phyloP scores from a whole-genome alignment of 805 yeast species.

The Starmerella floricola region DNA sequence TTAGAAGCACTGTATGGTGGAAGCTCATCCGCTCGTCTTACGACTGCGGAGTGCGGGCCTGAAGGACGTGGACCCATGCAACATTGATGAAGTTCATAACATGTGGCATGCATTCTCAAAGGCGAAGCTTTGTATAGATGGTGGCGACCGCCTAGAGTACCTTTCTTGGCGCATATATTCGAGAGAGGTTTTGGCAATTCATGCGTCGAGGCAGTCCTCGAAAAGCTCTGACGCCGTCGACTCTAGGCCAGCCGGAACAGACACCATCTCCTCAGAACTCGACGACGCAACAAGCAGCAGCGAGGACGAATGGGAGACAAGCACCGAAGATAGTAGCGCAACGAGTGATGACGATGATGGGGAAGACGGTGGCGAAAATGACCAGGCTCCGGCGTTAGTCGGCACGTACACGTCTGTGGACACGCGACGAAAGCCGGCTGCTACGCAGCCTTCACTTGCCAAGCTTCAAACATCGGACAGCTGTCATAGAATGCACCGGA shows the following conservation, averaged over 20 bases:
- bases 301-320: constrained; percentile 1
- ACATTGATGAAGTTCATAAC: constrained; percentile 20
- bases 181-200: constrained; percentile 13
- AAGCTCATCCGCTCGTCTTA: constrained; percentile 18
- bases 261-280: neutral
- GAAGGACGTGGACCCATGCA: constrained; percentile 20
- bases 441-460: too few species aligned
- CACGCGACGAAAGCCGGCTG: too few species aligned
- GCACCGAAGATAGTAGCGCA: neutral
- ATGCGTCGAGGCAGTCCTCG: neutral
- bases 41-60: constrained; percentile 20
- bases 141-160: constrained; percentile 22
- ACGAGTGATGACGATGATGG: neutral
- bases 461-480: too few species aligned
- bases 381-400: too few species aligned
- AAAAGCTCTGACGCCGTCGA: neutral
- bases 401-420: too few species aligned
- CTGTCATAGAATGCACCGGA: constrained; percentile 2
- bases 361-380: too few species aligned
- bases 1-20: constrained; percentile 6
- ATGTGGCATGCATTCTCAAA: constrained; percentile 23
- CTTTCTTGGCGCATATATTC: constrained; percentile 24
- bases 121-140: constrained; percentile 20
- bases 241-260: neutral
- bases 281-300: neutral